Base-by-base conservation (phyloP, 1,139 yeast genomes). In the Hyphopichia khmerensis region DNA sequence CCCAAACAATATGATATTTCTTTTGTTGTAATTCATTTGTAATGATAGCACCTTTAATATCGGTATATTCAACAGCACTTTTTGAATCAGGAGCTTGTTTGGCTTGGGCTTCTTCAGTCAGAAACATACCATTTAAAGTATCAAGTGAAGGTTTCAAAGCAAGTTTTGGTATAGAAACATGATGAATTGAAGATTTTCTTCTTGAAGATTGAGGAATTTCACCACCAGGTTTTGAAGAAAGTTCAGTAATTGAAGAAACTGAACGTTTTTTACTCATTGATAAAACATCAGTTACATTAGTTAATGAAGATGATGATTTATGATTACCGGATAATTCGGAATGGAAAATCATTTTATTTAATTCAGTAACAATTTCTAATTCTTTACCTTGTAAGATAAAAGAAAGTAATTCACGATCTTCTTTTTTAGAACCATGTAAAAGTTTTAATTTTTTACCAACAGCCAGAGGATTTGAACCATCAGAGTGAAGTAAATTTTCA, bases 21-120 rank as follows among this genome's bases (percentile, higher is more conserved):
- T 64, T 68, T 36, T 63, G 64, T 48, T 67, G 76, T 36, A 67
- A 56, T 24, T 68, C 72, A 46, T 72, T 72, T 40, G 75, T 65
- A 48, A 71, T 52, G 16, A 70, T 57, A 15, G 75, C 76, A 1
- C 77, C 77, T 38, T 62, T 59, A 40, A 69, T 53, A 19, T 60
- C 59, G 16, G 56, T 47, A 45, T 43, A 61, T 36, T 57, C 44
- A 33, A 36, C 18, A 13, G 43, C 47, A 13, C 31, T 29, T 4
- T 45, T 45, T 7, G 19, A 32, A 29, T 46, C 43, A 3, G 10
- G 33, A 13, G 30, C 23, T 4, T 38, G 27, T 15, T 39, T 41
- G 6, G 54, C 52, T 30, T 35, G 36, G 13, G 38, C 40, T 16
- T 47, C 47, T 24, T 46, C 47, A 4, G 39, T 13, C 2, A 19